Base-by-base conservation (phyloP, 2,329 filamentous ascomycete genomes). In the Byssothecium circinans region DNA sequence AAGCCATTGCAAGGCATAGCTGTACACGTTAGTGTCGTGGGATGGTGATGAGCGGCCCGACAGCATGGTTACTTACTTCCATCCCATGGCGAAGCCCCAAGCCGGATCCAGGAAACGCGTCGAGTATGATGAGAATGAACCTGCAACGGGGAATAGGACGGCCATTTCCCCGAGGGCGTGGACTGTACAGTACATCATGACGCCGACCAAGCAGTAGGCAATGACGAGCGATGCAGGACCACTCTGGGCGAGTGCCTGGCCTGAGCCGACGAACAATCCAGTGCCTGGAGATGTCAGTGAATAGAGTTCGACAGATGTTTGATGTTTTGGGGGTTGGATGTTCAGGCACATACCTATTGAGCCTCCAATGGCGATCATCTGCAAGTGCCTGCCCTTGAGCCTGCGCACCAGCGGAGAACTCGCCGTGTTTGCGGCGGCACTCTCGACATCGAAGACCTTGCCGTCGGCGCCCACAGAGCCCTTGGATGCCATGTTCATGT, bases 291-390 rank as follows among this genome's bases (percentile, higher is more conserved):
- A n/a, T 43, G 46, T 32, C 29, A 32, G 29, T 32, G 5, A 10
- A 25, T 25, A 25, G 23, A 25, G 23, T 25, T 25, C 23, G 23
- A 8, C 14, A n/a, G 25, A 27, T 11, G 6, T 27, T 27, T 6
- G 6, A 27, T 11, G 25, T 11, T 27, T 27, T 6, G 25, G 25
- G 25, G 7, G 25, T 11, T 11, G 25, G 6, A 11, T 27, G 7
- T 6, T 6, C 25, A 11, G 25, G 25, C 25, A 35, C 61, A 40
- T 67, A 64, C 74, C 74, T 62, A 96, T 96, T 10, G 88, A 92
- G 35, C 91, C 91, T 60, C 91, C 91, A 58, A 96, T 95, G 12
- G 92, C 92, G 77, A 96, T 96, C 92, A 96, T 96, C 75, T 96
- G 91, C 67, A 96, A 68, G 76, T 97, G 92, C 23, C 67, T 56